Conservation (phyloP, 768 basidiomycete genomes). For the Termitomyces sp. region DNA sequence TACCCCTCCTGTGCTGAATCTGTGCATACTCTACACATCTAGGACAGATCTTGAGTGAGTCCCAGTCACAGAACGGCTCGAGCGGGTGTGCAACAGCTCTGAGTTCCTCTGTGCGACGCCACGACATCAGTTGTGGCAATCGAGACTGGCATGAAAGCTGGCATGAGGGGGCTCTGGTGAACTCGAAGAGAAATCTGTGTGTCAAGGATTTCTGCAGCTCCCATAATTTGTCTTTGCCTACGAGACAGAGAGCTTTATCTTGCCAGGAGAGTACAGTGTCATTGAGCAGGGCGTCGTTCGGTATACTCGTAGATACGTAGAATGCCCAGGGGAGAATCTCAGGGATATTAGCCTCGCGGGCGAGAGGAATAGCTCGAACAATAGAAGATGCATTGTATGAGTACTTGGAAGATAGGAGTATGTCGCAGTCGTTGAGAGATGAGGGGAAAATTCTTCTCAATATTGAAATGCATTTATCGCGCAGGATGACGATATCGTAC, state of each 20-base stretch:
- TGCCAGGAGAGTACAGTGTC: constrained; percentile 37
- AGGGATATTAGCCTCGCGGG: too few relatives aligned
- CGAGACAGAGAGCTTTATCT: constrained; percentile 41
- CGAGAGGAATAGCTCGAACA: too few relatives aligned
- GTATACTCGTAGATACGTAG: too few relatives aligned
- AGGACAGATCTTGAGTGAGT: constrained; percentile 28
- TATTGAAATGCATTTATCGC: too few relatives aligned
- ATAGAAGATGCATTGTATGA: too few relatives aligned
- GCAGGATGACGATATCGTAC: too few relatives aligned
- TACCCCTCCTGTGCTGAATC: constrained; percentile 29
- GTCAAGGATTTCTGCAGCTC: constrained; percentile 35
- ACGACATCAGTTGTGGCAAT: constrained; percentile 23
- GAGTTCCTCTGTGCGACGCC: constrained; percentile 34
- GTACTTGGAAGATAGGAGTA: too few relatives aligned
- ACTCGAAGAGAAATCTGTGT: constrained; percentile 36
- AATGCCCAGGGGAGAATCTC: too few relatives aligned
- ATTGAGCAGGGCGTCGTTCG: constrained; percentile 31
- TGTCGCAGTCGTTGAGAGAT: too few relatives aligned
- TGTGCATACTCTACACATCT: constrained; percentile 30
- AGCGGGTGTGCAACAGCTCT: constrained; percentile 36
- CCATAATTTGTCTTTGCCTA: constrained; percentile 39
- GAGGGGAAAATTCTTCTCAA: too few relatives aligned
- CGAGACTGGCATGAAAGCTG: constrained; percentile 25
- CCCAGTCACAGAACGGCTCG: constrained; percentile 35
- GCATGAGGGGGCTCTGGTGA: constrained; percentile 29